These are phyloP conservation scores for Teratosphaeria zuluensis DNA, from an alignment of 2,329 filamentous ascomycete species.

Conservation along the genomic window DNA sequence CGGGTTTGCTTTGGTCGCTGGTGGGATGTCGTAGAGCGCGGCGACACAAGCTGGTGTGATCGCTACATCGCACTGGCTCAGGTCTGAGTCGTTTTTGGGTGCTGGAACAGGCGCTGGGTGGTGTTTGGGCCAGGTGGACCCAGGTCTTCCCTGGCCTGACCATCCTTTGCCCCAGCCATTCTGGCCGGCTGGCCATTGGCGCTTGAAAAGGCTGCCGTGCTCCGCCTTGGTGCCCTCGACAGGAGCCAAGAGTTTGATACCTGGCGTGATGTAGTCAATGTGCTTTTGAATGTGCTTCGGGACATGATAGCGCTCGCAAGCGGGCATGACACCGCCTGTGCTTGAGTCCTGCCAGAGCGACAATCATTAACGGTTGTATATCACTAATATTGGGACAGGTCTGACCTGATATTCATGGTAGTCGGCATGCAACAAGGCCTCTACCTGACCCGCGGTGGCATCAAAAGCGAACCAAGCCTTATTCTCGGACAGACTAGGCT, in stretches of 20 bases:
- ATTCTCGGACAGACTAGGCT: constrained; percentile 25
- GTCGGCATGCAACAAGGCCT: constrained; percentile 36
- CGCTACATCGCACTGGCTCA: constrained; percentile 10
- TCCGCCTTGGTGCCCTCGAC: neutral
- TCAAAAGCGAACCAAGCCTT: constrained; percentile 36
- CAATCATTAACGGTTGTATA: constrained; percentile 13
- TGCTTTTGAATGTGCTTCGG: constrained; percentile 39
- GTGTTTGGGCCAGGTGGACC: neutral
- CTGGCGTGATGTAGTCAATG: constrained; percentile 49
- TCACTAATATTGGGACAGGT: neutral
- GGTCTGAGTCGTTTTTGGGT: constrained; percentile 1
- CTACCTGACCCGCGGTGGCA: constrained; percentile 29
- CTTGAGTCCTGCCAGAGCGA: constrained; percentile 2
- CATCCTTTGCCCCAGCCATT: neutral
- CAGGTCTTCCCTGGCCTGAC: neutral
- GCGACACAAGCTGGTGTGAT: constrained; percentile 17
- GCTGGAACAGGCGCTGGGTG: neutral
- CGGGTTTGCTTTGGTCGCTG: constrained; percentile 8
- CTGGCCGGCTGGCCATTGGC: constrained; percentile 3
- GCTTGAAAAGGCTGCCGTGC: constrained; percentile 7
- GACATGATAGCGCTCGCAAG: constrained; percentile 35
- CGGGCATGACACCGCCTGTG: constrained; percentile 23
- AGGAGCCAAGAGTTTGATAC: constrained; percentile 35
- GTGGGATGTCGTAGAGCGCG: constrained; percentile 16
- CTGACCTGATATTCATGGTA: constrained; percentile 53